Conservation (phyloP, 148 eudicot species). For the Vaccinium myrtillus region DNA sequence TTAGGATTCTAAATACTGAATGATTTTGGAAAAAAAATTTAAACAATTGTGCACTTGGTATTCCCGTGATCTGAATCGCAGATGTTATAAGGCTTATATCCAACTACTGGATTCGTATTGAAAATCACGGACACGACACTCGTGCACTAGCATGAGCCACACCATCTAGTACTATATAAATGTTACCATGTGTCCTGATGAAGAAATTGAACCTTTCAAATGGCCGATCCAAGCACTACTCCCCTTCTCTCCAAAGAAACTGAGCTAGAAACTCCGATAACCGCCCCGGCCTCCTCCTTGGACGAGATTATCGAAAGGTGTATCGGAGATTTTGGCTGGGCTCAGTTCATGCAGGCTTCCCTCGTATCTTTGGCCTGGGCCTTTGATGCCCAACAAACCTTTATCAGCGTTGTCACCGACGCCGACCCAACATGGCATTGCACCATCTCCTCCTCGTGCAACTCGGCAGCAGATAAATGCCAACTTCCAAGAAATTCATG, state of each 20-base stretch:
- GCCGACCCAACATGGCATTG: conserved; percentile 60
- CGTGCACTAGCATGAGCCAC: no score
- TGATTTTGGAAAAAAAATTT: no score
- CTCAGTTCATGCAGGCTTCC: conserved; percentile 43
- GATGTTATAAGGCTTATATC: no score
- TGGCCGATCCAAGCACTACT: neutral
- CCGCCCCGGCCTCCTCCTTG: conserved; percentile 2
- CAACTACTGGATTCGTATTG: no score
- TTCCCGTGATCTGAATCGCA: no score
- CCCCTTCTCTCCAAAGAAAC: neutral
- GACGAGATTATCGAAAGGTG: conserved; percentile 52
- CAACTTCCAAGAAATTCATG: conserved; percentile 28
- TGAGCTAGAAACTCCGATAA: neutral
- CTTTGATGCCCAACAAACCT: conserved; percentile 76
- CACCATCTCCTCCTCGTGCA: conserved; percentile 16
- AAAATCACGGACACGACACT: no score
- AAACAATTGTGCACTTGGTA: no score
- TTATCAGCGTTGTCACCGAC: conserved; percentile 69
- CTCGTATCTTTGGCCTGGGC: conserved; percentile 62
- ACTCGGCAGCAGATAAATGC: conserved; percentile 25
- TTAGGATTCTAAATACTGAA: no score
- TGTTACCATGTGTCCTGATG: neutral
- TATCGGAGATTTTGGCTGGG: conserved; percentile 59
- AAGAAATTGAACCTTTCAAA: neutral
- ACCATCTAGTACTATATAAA: neutral